Conservation (phyloP, 208 protist species). For the Trypanosoma scelopori region DNA sequence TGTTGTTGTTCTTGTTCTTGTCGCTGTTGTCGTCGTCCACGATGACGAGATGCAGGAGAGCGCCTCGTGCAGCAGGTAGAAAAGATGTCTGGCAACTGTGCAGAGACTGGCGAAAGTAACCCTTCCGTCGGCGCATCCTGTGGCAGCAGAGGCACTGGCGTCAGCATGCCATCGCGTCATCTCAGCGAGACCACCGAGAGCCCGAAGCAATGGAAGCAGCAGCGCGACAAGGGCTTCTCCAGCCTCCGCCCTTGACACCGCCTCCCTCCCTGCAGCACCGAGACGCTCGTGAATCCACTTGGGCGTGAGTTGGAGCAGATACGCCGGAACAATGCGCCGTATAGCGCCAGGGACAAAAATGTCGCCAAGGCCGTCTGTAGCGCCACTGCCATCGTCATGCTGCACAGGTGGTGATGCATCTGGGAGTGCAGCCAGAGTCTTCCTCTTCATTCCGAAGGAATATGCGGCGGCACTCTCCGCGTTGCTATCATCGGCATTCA, state of each 20-base stretch:
- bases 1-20: not conserved
- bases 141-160: not conserved
- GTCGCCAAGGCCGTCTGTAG: too few species aligned
- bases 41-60: slow-evolving; percentile 23
- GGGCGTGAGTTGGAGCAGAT: slow-evolving; percentile 20
- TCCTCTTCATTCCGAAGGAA: too few species aligned
- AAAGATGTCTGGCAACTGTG: slow-evolving; percentile 16
- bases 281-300: slow-evolving; percentile 18
- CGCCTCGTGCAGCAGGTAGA: slow-evolving; percentile 28
- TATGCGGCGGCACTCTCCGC: not conserved
- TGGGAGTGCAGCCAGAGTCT: too few species aligned
- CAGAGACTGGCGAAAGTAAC: slow-evolving; percentile 1
- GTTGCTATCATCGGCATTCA: not conserved
- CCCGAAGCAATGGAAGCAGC: slow-evolving; percentile 18
- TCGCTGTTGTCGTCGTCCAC: not conserved
- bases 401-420: too few species aligned
- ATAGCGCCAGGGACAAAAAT: not conserved
- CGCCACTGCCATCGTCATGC: too few species aligned
- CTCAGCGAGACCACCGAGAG: slow-evolving; percentile 9
- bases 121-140: not conserved
- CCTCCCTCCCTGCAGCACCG: not conserved
- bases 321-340: slow-evolving; percentile 13
- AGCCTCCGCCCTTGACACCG: slow-evolving; percentile 1
- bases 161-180: not conserved
- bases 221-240: slow-evolving; percentile 9